Conservation (phyloP, 768 basidiomycete genomes). For the Hypholoma fasciculare region DNA sequence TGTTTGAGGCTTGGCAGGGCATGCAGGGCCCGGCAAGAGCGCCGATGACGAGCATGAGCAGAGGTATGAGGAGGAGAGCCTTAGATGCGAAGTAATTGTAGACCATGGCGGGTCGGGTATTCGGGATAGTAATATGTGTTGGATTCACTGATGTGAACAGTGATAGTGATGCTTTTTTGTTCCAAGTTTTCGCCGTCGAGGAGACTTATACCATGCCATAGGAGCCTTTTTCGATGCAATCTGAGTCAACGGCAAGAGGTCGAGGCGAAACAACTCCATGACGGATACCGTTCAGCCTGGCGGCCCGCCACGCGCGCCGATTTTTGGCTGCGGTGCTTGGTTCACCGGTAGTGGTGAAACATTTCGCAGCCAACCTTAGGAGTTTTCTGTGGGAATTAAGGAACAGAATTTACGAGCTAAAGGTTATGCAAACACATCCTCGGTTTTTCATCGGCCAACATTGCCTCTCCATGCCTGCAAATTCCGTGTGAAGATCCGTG, state of each 20-base stretch:
- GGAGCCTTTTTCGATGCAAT: constrained; percentile 15
- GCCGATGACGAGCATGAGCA: constrained; percentile 22
- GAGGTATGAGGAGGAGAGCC: constrained; percentile 19
- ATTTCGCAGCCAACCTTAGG: no score
- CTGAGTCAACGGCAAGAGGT: constrained; percentile 13
- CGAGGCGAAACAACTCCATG: constrained; percentile 4
- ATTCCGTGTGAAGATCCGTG: background rate
- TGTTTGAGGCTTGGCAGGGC: constrained; percentile 25
- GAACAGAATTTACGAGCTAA: no score
- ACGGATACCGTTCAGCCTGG: background rate
- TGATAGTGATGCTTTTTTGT: background rate
- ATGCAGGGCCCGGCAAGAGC: constrained; percentile 26
- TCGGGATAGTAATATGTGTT: background rate
- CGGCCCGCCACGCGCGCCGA: background rate
- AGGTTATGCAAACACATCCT: no score
- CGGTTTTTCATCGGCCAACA: no score
- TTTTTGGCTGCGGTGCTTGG: no score
- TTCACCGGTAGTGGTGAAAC: no score
- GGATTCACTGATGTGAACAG: constrained; percentile 12
- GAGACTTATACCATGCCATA: constrained; percentile 16
- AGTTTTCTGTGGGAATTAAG: no score
- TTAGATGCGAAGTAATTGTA: constrained; percentile 24
- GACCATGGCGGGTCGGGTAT: constrained; percentile 25
- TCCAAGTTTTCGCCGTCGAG: background rate
- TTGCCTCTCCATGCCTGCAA: background rate